These are phyloP conservation scores for Exophiala lecanii-corni DNA, from an alignment of 2,329 filamentous ascomycete species.

Conservation along the genomic window DNA sequence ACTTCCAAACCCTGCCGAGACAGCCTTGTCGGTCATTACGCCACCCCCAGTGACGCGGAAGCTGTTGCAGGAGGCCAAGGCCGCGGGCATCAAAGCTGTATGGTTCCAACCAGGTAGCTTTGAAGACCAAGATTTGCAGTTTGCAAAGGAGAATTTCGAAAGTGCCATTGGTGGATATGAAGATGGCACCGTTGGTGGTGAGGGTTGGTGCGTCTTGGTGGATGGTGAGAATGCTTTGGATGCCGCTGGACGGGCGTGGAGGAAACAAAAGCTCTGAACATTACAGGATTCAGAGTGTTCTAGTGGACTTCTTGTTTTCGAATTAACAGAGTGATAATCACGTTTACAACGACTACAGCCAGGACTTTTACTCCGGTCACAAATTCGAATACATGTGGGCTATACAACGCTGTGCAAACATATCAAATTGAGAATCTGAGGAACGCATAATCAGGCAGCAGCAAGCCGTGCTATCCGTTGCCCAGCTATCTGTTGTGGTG, in stretches of 20 bases:
- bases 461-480: no score
- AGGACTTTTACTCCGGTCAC: no score
- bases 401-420: no score
- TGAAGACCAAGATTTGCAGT: conserved; percentile 68
- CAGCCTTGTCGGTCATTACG: conserved; percentile 80
- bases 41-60: conserved; percentile 71
- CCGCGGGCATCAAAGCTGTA: conserved; percentile 66
- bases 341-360: no score
- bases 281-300: no score
- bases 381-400: no score
- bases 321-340: no score
- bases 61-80: conserved; percentile 71
- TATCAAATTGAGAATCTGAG: no score
- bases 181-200: conserved; percentile 51
- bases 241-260: conserved; percentile 55
- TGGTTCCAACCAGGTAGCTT: conserved; percentile 92
- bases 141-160: conserved; percentile 64
- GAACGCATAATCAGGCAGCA: no score
- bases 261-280: conserved; percentile 37
- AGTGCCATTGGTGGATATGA: conserved; percentile 63
- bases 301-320: no score
- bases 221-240: conserved; percentile 62
- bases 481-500: no score
- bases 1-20: conserved; percentile 63
- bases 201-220: conserved; percentile 85